Base-by-base conservation (phyloP, 2,329 filamentous ascomycete genomes). In the Furcasterigmium sp. region DNA sequence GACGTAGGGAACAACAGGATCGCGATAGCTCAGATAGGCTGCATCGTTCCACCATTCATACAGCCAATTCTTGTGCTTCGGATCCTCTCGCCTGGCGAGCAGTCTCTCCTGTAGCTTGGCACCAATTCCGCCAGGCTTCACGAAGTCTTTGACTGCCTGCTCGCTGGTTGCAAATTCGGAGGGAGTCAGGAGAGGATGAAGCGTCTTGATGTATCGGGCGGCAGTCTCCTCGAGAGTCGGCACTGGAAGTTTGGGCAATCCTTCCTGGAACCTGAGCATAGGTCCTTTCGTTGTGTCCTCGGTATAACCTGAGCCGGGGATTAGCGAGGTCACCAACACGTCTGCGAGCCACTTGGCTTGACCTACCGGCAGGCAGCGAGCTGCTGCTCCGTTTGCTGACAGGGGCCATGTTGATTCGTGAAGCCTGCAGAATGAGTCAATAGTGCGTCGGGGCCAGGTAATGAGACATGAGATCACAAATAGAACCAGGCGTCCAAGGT, bases 41-140 rank as follows among this genome's bases (percentile, higher is more conserved):
- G 83, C 81, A 42, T 95, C 82, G 64, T 98, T 97, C 93, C 93
- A 98, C 93, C 93, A 98, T 55, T 98, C 91, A 55, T 85, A 83
- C 45, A 98, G 76, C 93, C 93, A 98, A 70, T 97, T 98, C 71
- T 86, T 89, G 61, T 78, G 70, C 49, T 86, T 84, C 39, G 91
- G 84, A 53, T 95, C 81, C 54, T 89, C 85, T 49, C 87, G 80
- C 50, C 82, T 81, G 46, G 86, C 88, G 41, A 91, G 57, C 51
- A 98, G 75, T 64, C 91, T 87, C 61, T 95, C 85, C 71, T 98
- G 93, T 35, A 98, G 82, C 57, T 81, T 80, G 62, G 84, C 78
- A 48, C 91, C 93, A 41, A 84, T 74, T 30, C 90, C 88, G 45
- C 88, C 89, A n/a, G 91, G 88, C 53, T 84, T 83, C 53, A 95